Base-by-base conservation (phyloP, 768 basidiomycete species). In the Ramaria sp. region DNA sequence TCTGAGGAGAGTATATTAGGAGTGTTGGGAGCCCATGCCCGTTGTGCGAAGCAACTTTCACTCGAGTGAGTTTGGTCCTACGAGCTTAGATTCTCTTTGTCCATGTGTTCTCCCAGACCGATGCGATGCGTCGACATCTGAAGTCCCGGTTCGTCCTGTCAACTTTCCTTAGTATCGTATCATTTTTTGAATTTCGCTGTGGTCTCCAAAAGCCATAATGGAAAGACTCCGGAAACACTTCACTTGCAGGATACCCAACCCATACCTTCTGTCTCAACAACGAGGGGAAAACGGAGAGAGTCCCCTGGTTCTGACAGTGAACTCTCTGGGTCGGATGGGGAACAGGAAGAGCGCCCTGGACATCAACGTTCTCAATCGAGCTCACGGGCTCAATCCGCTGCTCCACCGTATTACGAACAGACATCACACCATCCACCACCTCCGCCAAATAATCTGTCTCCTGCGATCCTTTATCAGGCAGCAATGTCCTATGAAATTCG, bases 1-100 rank as follows among this genome's bases (percentile, higher is more conserved):
- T 34, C 38, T 38, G 52, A 51, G 56, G 59, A 53, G 55, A 57
- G 54, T 62, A 24, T 52, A 27, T 42, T 43, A 52, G 51, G 28
- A 27, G 41, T 32, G 53, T 55, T 9, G 53, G 43, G 5, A 87
- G 85, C 66, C 70, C 78, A 41, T 88, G 86, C 67, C 84, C 85
- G 2, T 84, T 88, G 63, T 88, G 86, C 58, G 85, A 87, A 61
- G 83, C 86, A 38, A 80, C 79, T 36, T 88, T 88, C 62, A 88
- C 86, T 43, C 73, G 86, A 67, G 86, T 86, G 65, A 64, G 79
- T 78, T 34, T 24, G 20, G n/a, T 15, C 42, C 38, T 52, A 20
- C 39, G 22, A 2, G 20, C 24, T 48, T 44, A n/a, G 55, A 22
- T 38, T 9, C 18, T 36, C 53, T 3, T n/a, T 59, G 20, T 34